Conservation (phyloP, 768 basidiomycete species). For the Rubroboletus pulcherrimus region DNA sequence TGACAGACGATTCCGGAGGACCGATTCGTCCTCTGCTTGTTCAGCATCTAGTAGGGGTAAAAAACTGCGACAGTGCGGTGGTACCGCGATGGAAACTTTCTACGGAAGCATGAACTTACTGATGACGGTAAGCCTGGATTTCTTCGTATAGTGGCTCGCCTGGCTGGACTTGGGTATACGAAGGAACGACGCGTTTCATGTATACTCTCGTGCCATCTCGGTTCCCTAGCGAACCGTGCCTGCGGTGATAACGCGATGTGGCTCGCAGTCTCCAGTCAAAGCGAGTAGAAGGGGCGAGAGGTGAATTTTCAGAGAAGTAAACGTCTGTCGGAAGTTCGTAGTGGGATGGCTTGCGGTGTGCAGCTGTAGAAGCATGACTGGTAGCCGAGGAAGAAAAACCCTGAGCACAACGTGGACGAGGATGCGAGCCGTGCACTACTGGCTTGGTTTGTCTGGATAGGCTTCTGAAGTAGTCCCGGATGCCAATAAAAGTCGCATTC, state of each 20-base stretch:
- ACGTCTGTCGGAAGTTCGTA: slow-evolving; percentile 24
- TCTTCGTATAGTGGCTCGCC: slow-evolving; percentile 47
- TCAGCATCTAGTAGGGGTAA: slow-evolving; percentile 50
- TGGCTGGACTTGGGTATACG: slow-evolving; percentile 28
- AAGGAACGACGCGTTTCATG: slow-evolving; percentile 39
- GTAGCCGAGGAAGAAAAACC: slow-evolving; percentile 18
- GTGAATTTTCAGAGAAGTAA: slow-evolving; percentile 30
- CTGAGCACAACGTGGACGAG: not conserved
- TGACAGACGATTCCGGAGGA: slow-evolving; percentile 58
- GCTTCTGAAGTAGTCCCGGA: slow-evolving; percentile 27
- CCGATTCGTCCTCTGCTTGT: slow-evolving; percentile 58
- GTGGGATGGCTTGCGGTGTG: slow-evolving; percentile 12
- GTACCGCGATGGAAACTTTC: not conserved
- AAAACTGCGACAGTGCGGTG: slow-evolving; percentile 37
- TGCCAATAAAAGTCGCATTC: slow-evolving; percentile 29
- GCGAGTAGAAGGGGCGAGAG: slow-evolving; percentile 30
- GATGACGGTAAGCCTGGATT: slow-evolving; percentile 50
- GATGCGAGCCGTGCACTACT: not conserved
- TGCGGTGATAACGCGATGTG: slow-evolving; percentile 36
- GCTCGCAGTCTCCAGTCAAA: slow-evolving; percentile 65
- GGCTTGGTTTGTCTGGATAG: slow-evolving; percentile 11
- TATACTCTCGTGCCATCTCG: slow-evolving; percentile 19
- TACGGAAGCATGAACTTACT: slow-evolving; percentile 35
- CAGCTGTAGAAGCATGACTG: slow-evolving; percentile 1
- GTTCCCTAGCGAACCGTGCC: slow-evolving; percentile 11